A percentile compares a stretch with the other conserved stretches of the same genome.
phyloP scores from a whole-genome alignment of 805 yeast genomes.

The Candida caryicola region DNA sequence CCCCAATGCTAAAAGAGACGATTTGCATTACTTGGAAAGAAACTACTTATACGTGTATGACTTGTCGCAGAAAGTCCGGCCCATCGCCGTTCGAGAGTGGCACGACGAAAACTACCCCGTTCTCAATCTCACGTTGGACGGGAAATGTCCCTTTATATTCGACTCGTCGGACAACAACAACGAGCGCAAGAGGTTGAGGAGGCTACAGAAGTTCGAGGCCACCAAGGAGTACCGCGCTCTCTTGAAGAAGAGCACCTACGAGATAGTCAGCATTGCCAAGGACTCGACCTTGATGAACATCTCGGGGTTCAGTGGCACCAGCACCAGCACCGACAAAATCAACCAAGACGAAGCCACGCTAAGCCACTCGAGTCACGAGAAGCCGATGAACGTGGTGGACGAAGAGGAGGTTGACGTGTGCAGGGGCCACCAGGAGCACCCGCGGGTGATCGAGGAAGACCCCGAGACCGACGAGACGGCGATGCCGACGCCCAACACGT shows the following conservation, averaged over 20 bases:
- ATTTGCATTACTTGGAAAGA: constrained; percentile 74
- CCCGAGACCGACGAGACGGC: constrained; percentile 23
- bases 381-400: constrained; percentile 13
- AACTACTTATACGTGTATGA: constrained; percentile 77
- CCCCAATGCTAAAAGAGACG: constrained; percentile 80
- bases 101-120: constrained; percentile 49
- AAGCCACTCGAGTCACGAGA: constrained; percentile 11
- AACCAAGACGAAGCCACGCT: constrained; percentile 16
- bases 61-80: constrained; percentile 70
- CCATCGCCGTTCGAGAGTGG: constrained; percentile 86
- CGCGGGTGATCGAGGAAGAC: constrained; percentile 8
- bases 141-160: constrained; percentile 79
- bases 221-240: constrained; percentile 40
- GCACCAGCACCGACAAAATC: constrained; percentile 26
- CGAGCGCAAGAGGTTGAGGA: constrained; percentile 38
- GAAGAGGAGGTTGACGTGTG: background rate
- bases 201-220: constrained; percentile 40
- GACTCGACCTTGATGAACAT: constrained; percentile 15
- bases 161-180: constrained; percentile 44
- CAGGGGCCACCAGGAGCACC: constrained; percentile 2
- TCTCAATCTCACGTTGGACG: constrained; percentile 60
- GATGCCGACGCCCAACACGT: constrained; percentile 10
- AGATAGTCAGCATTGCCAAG: constrained; percentile 28
- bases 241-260: constrained; percentile 33
- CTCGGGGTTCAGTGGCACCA: constrained; percentile 20